A percentile compares a stretch with the other conserved stretches of the same genome.
These are phyloP conservation scores for Sporothrix euskadiensis DNA, from an alignment of 2,329 filamentous ascomycete species.

Conservation along the genomic window DNA sequence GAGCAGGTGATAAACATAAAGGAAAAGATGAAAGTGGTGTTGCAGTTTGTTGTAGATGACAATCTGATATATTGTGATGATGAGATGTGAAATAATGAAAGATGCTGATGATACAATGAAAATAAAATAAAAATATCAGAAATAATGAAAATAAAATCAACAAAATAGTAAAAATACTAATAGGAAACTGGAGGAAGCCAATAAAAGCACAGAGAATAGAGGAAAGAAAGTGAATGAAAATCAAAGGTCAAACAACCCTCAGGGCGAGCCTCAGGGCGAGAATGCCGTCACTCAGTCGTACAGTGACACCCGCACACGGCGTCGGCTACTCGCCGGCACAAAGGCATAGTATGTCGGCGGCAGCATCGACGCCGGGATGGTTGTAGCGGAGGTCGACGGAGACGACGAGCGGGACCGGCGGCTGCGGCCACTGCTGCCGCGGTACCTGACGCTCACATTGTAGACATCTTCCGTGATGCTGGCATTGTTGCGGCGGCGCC, in stretches of 20 bases:
- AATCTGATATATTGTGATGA: not conserved
- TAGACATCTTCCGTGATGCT: not conserved
- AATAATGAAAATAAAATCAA: not conserved
- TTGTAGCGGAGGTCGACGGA: not conserved
- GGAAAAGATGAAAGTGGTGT: not conserved
- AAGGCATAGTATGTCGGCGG: conserved; percentile 4
- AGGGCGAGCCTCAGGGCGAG: no score
- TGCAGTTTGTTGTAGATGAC: not conserved
- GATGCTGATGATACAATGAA: not conserved
- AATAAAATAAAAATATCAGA: not conserved
- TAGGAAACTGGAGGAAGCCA: not conserved
- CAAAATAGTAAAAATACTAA: not conserved
- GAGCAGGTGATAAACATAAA: not conserved
- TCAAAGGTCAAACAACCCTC: not conserved
- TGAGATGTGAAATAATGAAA: not conserved
- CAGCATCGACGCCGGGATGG: not conserved
- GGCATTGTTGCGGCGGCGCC: not conserved
- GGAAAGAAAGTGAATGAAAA: not conserved
- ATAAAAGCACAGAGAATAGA: not conserved
- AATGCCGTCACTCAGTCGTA: not conserved
- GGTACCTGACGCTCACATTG: conserved; percentile 16
- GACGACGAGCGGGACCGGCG: not conserved
- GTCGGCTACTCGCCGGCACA: not conserved
- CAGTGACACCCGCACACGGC: not conserved
- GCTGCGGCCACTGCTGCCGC: not conserved